Evolutionary conservation across 257 asterid species (phyloP), one percentile per base, ranked within the genome.

Genomic region (Paulownia fortunei): DNA sequence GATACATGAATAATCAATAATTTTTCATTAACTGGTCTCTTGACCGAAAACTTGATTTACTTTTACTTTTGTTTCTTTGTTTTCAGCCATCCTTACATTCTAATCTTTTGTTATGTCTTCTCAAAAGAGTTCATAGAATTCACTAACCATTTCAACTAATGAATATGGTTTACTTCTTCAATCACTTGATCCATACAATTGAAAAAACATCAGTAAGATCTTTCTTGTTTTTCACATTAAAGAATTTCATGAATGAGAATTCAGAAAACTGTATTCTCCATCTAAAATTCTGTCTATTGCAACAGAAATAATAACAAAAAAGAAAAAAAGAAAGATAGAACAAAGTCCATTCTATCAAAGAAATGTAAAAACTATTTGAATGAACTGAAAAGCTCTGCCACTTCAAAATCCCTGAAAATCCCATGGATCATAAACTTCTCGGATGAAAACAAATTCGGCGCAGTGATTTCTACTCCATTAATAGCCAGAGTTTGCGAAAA

Each of bases 351-450:
- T 23, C 30, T 23, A 47, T 27, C 61, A 26, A 69, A 34, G 15
- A 37, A 56, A 18, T 7, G 2, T 15, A 1, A 11, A 49, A 5
- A 16, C 74, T 79, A 84, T 56, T 63, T n/a, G 46, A 81, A 78
- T 10, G 84, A 76, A 64, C 59, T 73, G 54, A 76, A 81, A 47
- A 36, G 71, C 23, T 83, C 67, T 3, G 58, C 82, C 27, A 62
- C 55, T 69, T 81, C 86, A 65, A 93, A 81, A 75, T 83, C 84
- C 69, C 79, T 68, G 6, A 91, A 84, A 72, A 91, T 84, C 15
- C 92, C 98, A 83, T 93, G 98, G 59, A 93, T 51, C 49, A 79
- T 79, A 61, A 84, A 89, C 19, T 42, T 81, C n/a, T 82, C 41
- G 0, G 88, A 80, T 19, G 73, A 69, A 49, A 82, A 86, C 65